A percentile compares a stretch with the other conserved stretches of the same genome.
These are phyloP conservation scores for Oleoguttula mirabilis DNA, from an alignment of 495 filamentous ascomycete genomes.

Conservation along the genomic window DNA sequence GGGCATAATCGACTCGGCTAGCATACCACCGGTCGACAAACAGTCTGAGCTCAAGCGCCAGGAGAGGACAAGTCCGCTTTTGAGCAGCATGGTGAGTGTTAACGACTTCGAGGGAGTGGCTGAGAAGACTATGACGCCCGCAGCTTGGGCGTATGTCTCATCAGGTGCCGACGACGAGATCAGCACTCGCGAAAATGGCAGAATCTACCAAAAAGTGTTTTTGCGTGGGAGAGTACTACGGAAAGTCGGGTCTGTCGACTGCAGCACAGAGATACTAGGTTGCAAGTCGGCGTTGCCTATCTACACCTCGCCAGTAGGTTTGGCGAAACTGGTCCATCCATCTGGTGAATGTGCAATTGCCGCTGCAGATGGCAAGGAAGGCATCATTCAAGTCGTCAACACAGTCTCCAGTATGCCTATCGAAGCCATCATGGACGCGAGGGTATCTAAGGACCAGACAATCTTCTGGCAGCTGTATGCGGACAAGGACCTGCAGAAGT, in stretches of 20 bases:
- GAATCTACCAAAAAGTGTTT: background rate
- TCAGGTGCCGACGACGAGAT: slow-evolving; percentile 1
- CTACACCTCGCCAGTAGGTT: slow-evolving; percentile 1
- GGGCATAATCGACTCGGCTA: background rate
- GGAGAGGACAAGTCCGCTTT: slow-evolving; percentile 13
- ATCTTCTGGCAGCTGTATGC: slow-evolving; percentile 56
- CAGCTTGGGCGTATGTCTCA: slow-evolving; percentile 1
- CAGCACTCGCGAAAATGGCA: background rate
- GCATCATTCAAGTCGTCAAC: slow-evolving; percentile 1
- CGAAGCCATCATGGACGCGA: slow-evolving; percentile 2
- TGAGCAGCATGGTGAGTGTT: slow-evolving; percentile 1
- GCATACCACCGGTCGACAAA: background rate
- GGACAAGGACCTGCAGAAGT: slow-evolving; percentile 51
- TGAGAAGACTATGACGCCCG: background rate
- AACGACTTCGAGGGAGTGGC: background rate
- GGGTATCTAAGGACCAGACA: background rate
- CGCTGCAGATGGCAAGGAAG: slow-evolving; percentile 34
- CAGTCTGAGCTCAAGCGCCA: background rate
- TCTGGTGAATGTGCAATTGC: slow-evolving; percentile 1
- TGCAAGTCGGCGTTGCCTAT: background rate
- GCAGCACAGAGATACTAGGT: background rate
- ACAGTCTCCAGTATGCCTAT: slow-evolving; percentile 2
- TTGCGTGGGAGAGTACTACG: background rate
- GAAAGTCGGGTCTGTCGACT: background rate
- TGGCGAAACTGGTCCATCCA: slow-evolving; percentile 1